A percentile compares a stretch with the other conserved stretches of the same genome.
Conservation (phyloP, 306 rosid species). For the Boehmeria nivea region DNA sequence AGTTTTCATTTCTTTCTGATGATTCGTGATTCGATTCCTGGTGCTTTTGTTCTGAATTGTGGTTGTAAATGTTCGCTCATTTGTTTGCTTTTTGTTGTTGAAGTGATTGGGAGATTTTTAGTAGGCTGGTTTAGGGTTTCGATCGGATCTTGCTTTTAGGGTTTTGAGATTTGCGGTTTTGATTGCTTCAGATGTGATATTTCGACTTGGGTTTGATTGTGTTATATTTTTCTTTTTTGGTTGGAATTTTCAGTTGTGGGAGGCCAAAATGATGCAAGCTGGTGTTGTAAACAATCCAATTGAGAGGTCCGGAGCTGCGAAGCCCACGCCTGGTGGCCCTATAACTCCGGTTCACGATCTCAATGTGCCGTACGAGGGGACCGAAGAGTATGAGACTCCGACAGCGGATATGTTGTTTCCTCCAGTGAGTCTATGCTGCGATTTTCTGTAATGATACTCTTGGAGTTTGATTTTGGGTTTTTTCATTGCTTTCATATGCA, state of each 20-base stretch:
- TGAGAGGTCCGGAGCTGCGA: constrained; percentile 60
- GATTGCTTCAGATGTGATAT: background rate
- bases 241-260: constrained; percentile 62
- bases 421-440: constrained; percentile 59
- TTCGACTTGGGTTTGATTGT: constrained; percentile 14
- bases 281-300: constrained; percentile 70
- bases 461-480: background rate
- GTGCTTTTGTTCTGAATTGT: background rate
- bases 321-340: constrained; percentile 70
- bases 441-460: background rate
- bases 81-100: background rate
- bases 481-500: background rate
- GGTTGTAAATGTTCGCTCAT: background rate
- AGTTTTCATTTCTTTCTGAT: background rate
- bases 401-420: constrained; percentile 95
- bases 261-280: constrained; percentile 87
- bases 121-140: constrained; percentile 31
- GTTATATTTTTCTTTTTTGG: background rate
- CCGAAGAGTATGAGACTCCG: constrained; percentile 96
- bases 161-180: constrained; percentile 14
- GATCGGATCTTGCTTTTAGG: constrained; percentile 46
- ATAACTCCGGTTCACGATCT: constrained; percentile 97
- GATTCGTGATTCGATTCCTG: background rate
- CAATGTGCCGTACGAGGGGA: constrained; percentile 93
- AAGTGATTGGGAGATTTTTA: constrained; percentile 5